Base-by-base conservation (phyloP, 1,284 basidiomycete species). In the Exobasidium rhododendri region DNA sequence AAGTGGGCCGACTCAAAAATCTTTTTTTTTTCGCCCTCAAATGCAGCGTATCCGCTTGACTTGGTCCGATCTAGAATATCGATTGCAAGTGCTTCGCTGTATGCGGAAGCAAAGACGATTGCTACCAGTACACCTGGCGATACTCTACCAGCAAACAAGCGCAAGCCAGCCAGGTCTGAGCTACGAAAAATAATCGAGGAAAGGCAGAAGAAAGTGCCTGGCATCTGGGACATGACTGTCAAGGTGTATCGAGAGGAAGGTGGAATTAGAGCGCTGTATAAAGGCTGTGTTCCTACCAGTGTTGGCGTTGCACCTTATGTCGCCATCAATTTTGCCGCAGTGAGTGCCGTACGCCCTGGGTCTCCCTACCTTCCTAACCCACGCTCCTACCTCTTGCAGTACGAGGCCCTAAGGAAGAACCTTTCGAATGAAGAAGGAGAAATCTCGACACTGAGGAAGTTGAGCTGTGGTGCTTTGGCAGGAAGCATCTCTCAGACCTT, bases 221-320 rank as follows among this genome's bases (percentile, higher is more conserved):
- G 91, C 0, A 89, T 96, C 67, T 83, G 86, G 83, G 89, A 89
- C 3, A 97, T 96, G 92, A 89, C 91, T 0, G 81, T 85, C 70
- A 91, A 92, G 66, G 91, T 97, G 56, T 86, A 94, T 82, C 84
- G 86, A 32, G 92, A 94, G 74, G 93, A 97, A 80, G 93, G 93
- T 28, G 93, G 93, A 0, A 76, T 94, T 13, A 84, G 87, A 51
- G 94, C 88, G 0, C 82, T 97, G 57, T 97, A 97, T 80, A 87
- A 91, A 20, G 94, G 94, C 0, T 83, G 93, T 56, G 83, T 92
- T 51, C 87, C 94, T 3, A 97, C 94, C 0, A 89, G 91, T 1
- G 84, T 90, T 57, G 93, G 93, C 1, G 92, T 97, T 26, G 93
- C 93, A 20, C 93, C 93, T 0, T 96, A 94, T 77, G 92, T 92